Evolutionary conservation across 495 filamentous ascomycete species (phyloP).

Genomic region (Aspergillus homomorphus): DNA sequence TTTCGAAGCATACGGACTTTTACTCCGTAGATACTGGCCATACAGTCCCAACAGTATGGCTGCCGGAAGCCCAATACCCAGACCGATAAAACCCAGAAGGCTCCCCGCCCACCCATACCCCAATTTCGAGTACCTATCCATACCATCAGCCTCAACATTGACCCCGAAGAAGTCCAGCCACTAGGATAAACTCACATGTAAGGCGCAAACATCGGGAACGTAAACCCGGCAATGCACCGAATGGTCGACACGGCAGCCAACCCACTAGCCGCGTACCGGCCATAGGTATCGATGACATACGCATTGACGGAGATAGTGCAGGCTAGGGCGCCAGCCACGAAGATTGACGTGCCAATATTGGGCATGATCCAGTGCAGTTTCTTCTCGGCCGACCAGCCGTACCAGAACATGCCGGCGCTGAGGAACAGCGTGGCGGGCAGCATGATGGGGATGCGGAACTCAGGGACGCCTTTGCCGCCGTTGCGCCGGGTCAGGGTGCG

Average conservation of each 20-base stretch:
- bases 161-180: too few species aligned
- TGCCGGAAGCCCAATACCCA: slow-evolving; percentile 53
- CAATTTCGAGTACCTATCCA: slow-evolving; percentile 47
- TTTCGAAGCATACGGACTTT: not conserved
- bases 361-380: slow-evolving; percentile 50
- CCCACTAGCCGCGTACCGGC: slow-evolving; percentile 66
- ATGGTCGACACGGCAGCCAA: slow-evolving; percentile 62
- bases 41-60: slow-evolving; percentile 58
- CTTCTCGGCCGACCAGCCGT: slow-evolving; percentile 58
- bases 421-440: slow-evolving; percentile 49
- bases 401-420: slow-evolving; percentile 58
- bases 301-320: slow-evolving; percentile 61
- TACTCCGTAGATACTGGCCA: slow-evolving; percentile 46
- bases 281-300: slow-evolving; percentile 46
- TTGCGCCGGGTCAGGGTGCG: slow-evolving; percentile 53
- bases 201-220: slow-evolving; percentile 73
- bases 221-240: slow-evolving; percentile 64
- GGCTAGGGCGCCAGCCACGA: slow-evolving; percentile 55
- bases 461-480: slow-evolving; percentile 46
- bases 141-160: slow-evolving; percentile 3
- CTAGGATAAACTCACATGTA: slow-evolving; percentile 20
- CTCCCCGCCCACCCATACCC: slow-evolving; percentile 63
- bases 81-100: slow-evolving; percentile 49
- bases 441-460: slow-evolving; percentile 54
- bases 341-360: slow-evolving; percentile 62